Base-by-base conservation (phyloP, 208 protist genomes). In the Crithidia mellificae region DNA sequence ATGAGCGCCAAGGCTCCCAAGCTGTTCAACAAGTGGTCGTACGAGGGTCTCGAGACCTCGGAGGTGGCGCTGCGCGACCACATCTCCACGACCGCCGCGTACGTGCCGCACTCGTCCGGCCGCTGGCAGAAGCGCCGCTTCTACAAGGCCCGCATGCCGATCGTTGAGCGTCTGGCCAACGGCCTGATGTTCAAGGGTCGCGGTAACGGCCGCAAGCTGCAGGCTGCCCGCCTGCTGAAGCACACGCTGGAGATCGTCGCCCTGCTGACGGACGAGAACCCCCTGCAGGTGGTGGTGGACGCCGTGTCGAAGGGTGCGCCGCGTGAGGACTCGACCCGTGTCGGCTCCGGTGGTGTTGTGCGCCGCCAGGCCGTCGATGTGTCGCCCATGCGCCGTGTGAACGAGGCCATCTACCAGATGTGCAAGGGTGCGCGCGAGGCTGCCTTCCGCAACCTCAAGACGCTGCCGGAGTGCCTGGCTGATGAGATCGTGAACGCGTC, bases 201-300 rank as follows among this genome's bases (percentile, higher is more conserved):
- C 77, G 99, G 99, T 86, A 99, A 99, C 87, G 99, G 99, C 81
- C 99, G 99, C 91, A 99, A 99, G 95, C 72, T 99, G 38, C 97
- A 99, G 94, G 98, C 99, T 62, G 91, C 99, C 56, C 95, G 98
- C 72, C 98, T 99, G 73, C 85, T 99, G 67, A 94, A 98, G 79
- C 95, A 99, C 83, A 92, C 97, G 32, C 99, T 99, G 72, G 98
- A 99, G 77, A 97, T 99, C 78, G 98, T 99, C 83, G 88, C 99
- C 91, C 88, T 99, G 32, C 76, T 99, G 71, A 99, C 99, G 43
- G 98, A 99, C 63, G 75, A 98, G 77, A 99, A 99, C 96, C 99
- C 99, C 74, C 68, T 99, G 74, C 98, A 99, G 90, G 86, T 99
- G 61, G 90, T 99, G 51, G 94, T 99, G 61, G 91, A 99, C 67